Base-by-base conservation (phyloP, 345 rosid species). In the Aquilaria malaccensis region DNA sequence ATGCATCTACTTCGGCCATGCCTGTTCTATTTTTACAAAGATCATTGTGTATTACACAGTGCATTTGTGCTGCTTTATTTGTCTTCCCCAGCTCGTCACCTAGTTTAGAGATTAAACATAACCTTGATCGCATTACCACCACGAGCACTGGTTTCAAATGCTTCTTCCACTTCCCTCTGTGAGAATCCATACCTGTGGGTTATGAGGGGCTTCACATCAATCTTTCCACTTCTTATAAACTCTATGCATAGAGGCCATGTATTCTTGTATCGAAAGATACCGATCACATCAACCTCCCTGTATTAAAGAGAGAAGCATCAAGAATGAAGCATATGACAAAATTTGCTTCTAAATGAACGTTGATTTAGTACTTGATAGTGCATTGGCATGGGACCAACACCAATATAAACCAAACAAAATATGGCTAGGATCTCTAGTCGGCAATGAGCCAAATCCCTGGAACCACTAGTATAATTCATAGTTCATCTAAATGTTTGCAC, bases 211-310 rank as follows among this genome's bases (percentile, higher is more conserved):
- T 88, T 88, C 13, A 88, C 89, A 46, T 94, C 89, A 55, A 94
- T 82, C 85, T 86, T 86, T 7, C 95, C 95, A 6, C 81, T 91
- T 59, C 79, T 78, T 29, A 88, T 55, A 49, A 90, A 80, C 72
- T 86, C 85, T 10, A 90, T 67, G 84, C 99, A 90, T 41, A 88
- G 65, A 0, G 97, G 95, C 89, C 92, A 88, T n/a, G 99, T 86
- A 79, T 88, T 88, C 76, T 78, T 82, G 66, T 90, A 90, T 56
- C 89, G 75, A 72, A 86, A 86, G 13, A 83, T 78, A 47, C 97
- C 97, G 2, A 90, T 70, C 64, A 94, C 80, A 72, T 94, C 97
- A 45, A 83, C 85, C 80, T 94, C 96, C 86, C 96, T 90, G 81
- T 53, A 33, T 48, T 46, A 22, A 3, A 37, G 10, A 22, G 2